phyloP scores from a whole-genome alignment of 306 rosid genomes.

The Hylodesmum podocarpum region DNA sequence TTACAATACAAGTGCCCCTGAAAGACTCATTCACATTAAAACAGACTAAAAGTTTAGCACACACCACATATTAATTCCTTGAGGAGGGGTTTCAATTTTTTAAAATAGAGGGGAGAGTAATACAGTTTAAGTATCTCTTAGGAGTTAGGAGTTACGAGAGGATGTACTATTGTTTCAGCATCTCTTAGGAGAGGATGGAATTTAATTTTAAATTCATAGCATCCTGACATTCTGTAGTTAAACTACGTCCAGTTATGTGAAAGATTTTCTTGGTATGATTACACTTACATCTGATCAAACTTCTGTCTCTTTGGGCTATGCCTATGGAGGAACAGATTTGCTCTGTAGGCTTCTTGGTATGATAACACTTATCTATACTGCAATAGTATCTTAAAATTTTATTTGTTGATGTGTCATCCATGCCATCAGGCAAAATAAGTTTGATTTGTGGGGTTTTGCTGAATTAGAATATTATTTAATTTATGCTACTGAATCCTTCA shows the following conservation, averaged over 20 bases:
- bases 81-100: background rate
- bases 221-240: background rate
- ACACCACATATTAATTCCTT: background rate
- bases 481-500: background rate
- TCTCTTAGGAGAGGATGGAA: background rate
- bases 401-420: background rate
- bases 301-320: background rate
- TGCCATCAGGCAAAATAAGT: background rate
- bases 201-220: background rate
- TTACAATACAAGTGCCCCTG: background rate
- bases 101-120: background rate
- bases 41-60: background rate
- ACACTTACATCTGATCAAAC: background rate
- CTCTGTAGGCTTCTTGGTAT: constrained; percentile 1
- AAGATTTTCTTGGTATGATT: background rate
- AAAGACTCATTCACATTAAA: background rate
- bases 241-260: background rate
- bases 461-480: background rate
- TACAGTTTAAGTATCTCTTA: background rate
- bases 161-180: background rate
- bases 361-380: background rate
- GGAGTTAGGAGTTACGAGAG: too few species aligned
- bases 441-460: constrained; percentile 11
- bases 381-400: background rate
- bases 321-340: background rate